A percentile compares a stretch with the other conserved stretches of the same genome.
Conservation (phyloP, 139 green algal genomes). For the Spirogloea muscicola region DNA sequence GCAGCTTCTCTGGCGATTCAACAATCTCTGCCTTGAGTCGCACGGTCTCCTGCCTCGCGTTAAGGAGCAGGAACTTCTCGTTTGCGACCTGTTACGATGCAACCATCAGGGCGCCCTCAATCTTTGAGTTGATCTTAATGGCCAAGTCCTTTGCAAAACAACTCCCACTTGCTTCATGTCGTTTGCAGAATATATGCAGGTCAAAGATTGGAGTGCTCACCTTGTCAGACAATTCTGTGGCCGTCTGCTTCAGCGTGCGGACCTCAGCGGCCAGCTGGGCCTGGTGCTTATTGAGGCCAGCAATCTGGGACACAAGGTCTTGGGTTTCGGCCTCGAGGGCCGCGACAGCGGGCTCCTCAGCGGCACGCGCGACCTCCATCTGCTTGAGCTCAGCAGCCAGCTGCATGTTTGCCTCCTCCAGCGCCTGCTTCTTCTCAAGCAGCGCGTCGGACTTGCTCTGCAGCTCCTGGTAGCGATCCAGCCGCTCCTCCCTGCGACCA, state of each 20-base stretch:
- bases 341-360: not conserved
- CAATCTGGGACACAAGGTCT: not conserved
- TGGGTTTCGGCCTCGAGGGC: not conserved
- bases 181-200: not conserved
- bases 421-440: conserved; percentile 1
- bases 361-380: not conserved
- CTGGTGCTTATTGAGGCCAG: not conserved
- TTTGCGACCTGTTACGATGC: not conserved
- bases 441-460: too few relatives aligned
- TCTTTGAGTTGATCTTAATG: not conserved
- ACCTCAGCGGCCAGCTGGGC: not conserved
- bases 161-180: not conserved
- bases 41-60: not conserved
- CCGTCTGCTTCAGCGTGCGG: not conserved
- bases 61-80: not conserved
- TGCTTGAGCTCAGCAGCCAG: not conserved
- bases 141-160: not conserved
- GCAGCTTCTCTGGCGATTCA: conserved; percentile 12
- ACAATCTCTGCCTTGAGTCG: not conserved
- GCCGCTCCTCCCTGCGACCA: conserved; percentile 8
- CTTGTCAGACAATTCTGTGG: not conserved
- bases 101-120: too few relatives aligned
- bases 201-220: not conserved
- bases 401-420: conserved; percentile 26
- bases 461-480: too few relatives aligned